Evolutionary conservation across 2,329 filamentous ascomycete species (phyloP).

Genomic region (Thermoascus crustaceus): DNA sequence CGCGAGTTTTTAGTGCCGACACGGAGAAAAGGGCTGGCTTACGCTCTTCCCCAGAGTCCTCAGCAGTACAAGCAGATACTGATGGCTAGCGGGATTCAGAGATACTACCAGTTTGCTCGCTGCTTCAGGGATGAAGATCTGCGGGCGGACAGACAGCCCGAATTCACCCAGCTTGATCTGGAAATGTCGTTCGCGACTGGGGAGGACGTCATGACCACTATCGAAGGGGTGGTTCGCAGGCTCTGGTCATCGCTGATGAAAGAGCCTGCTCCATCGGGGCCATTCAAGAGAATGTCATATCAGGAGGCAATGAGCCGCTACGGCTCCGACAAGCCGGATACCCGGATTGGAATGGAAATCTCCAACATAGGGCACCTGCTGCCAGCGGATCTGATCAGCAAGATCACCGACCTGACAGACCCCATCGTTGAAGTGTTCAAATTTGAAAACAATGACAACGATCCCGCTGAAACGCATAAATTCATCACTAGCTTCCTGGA

Average conservation of each 20-base stretch:
- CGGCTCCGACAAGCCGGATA: constrained; percentile 87
- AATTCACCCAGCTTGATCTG: constrained; percentile 94
- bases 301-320: constrained; percentile 68
- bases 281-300: constrained; percentile 60
- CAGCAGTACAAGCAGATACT: constrained; percentile 98
- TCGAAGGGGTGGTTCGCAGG: constrained; percentile 44
- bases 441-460: constrained; percentile 42
- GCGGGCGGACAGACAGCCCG: constrained; percentile 84
- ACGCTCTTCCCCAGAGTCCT: constrained; percentile 89
- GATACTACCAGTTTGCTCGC: constrained; percentile 86
- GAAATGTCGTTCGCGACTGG: constrained; percentile 83
- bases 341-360: constrained; percentile 66
- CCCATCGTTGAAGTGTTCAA: constrained; percentile 70
- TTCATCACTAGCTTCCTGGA: constrained; percentile 68
- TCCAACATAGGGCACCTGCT: constrained; percentile 56
- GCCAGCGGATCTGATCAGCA: constrained; percentile 57
- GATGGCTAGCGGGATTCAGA: constrained; percentile 77
- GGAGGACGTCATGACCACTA: constrained; percentile 56
- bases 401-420: constrained; percentile 61
- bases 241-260: constrained; percentile 48
- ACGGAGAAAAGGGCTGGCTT: constrained; percentile 64
- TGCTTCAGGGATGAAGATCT: constrained; percentile 96
- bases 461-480: constrained; percentile 46
- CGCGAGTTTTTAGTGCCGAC: constrained; percentile 92
- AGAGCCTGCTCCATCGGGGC: constrained; percentile 32